A percentile compares a stretch with the other conserved stretches of the same genome.
Evolutionary conservation across 2,329 filamentous ascomycete genomes (phyloP).

Genomic region (Xylariaceae sp.): DNA sequence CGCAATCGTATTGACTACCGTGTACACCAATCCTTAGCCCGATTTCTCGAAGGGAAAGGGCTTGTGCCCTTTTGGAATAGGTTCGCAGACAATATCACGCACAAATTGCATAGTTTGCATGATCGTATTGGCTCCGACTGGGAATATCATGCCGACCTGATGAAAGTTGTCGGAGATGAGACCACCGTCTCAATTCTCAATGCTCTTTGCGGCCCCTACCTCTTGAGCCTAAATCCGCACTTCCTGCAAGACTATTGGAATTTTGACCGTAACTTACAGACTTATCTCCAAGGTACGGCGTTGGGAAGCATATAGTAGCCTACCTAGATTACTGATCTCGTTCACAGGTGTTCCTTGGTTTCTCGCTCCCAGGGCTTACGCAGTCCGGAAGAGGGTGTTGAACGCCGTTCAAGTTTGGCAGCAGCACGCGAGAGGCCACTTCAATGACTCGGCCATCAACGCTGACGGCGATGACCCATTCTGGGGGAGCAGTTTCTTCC

Average conservation of each 20-base stretch:
- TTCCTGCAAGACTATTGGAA: conserved; percentile 37
- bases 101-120: conserved; percentile 26
- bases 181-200: conserved; percentile 32
- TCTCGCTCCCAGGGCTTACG: conserved; percentile 36
- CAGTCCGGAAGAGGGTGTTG: conserved; percentile 32
- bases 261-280: conserved; percentile 40
- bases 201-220: conserved; percentile 38
- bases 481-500: conserved; percentile 39
- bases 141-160: conserved; percentile 32
- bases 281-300: conserved; percentile 36
- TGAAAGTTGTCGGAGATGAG: conserved; percentile 34
- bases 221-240: conserved; percentile 31
- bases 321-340: conserved; percentile 2
- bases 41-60: conserved; percentile 35
- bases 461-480: conserved; percentile 35
- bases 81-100: conserved; percentile 32
- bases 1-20: conserved; percentile 35
- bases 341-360: conserved; percentile 35
- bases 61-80: conserved; percentile 37
- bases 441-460: conserved; percentile 20
- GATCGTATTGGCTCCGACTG: conserved; percentile 25
- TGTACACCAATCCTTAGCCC: conserved; percentile 29
- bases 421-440: conserved; percentile 35
- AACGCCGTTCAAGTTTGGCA: conserved; percentile 35
- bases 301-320: not conserved